A percentile compares a stretch with the other conserved stretches of the same genome.
Evolutionary conservation across 768 basidiomycete genomes (phyloP).

Genomic region (Agaricus subrufescens): DNA sequence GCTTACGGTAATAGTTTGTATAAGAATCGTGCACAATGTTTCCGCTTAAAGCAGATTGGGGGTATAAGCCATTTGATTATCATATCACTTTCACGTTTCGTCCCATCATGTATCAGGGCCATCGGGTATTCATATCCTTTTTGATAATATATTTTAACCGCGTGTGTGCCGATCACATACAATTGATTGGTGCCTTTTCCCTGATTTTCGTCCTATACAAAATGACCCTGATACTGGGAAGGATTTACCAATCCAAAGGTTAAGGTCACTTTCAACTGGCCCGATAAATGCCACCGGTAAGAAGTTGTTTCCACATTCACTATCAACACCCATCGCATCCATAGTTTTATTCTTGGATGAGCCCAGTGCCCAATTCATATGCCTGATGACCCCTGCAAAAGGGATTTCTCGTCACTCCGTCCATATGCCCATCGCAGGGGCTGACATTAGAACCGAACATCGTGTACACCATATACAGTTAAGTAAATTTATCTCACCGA

Average conservation of each 20-base stretch:
- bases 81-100: not conserved
- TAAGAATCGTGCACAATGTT: no score
- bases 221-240: constrained; percentile 5
- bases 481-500: not conserved
- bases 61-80: not conserved
- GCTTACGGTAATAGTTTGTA: no score
- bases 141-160: not conserved
- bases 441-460: not conserved
- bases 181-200: not conserved
- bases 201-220: constrained; percentile 8
- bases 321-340: no score
- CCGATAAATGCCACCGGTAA: no score
- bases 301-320: no score
- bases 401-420: not conserved
- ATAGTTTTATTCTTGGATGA: no score
- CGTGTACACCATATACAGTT: not conserved
- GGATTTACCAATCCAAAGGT: not conserved
- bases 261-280: no score
- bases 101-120: not conserved
- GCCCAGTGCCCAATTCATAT: no score
- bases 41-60: no score
- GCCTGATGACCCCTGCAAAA: no score
- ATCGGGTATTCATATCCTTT: not conserved
- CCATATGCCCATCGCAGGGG: not conserved
- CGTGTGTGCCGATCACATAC: not conserved